A percentile compares a stretch with the other conserved stretches of the same genome.
Evolutionary conservation across 2,329 filamentous ascomycete genomes (phyloP).

Genomic region (Didymella keratinophila): DNA sequence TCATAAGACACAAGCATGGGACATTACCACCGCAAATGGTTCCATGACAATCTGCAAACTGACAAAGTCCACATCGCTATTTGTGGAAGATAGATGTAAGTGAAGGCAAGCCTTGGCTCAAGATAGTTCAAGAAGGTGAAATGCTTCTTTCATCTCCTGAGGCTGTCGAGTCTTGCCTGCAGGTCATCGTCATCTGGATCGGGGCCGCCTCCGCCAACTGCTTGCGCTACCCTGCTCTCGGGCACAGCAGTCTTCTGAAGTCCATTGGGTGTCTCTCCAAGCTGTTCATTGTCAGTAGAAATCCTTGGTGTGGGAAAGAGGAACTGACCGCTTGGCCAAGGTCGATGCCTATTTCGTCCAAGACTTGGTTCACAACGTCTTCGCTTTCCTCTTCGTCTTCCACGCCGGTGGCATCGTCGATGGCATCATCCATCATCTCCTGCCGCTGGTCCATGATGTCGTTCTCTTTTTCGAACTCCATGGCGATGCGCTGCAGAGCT

Average conservation of each 20-base stretch:
- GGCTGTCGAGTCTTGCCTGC: slow-evolving; percentile 89
- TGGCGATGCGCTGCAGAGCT: slow-evolving; percentile 91
- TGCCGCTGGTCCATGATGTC: slow-evolving; percentile 99
- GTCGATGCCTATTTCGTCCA: slow-evolving; percentile 97
- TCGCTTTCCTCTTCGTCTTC: slow-evolving; percentile 94
- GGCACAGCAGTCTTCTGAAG: slow-evolving; percentile 76
- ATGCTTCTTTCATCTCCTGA: slow-evolving; percentile 63
- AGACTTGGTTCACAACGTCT: slow-evolving; percentile 93
- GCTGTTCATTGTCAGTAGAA: slow-evolving; percentile 60
- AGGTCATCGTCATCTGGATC: slow-evolving; percentile 92
- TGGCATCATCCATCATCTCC: slow-evolving; percentile 99
- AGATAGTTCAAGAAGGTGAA: neutral
- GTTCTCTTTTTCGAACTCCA: slow-evolving; percentile 99
- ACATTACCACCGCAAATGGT: neutral
- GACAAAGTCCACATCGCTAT: neutral
- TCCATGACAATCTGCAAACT: neutral
- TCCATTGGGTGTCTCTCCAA: slow-evolving; percentile 89
- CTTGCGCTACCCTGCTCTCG: slow-evolving; percentile 84
- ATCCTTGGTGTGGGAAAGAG: neutral
- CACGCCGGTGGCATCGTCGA: slow-evolving; percentile 94
- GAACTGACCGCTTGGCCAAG: slow-evolving; percentile 81
- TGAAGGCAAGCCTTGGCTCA: neutral
- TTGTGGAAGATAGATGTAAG: neutral
- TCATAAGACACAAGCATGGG: neutral
- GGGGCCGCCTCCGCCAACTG: slow-evolving; percentile 71